Conservation (phyloP, 2,329 filamentous ascomycete genomes). For the Sporothrix dimorphospora region DNA sequence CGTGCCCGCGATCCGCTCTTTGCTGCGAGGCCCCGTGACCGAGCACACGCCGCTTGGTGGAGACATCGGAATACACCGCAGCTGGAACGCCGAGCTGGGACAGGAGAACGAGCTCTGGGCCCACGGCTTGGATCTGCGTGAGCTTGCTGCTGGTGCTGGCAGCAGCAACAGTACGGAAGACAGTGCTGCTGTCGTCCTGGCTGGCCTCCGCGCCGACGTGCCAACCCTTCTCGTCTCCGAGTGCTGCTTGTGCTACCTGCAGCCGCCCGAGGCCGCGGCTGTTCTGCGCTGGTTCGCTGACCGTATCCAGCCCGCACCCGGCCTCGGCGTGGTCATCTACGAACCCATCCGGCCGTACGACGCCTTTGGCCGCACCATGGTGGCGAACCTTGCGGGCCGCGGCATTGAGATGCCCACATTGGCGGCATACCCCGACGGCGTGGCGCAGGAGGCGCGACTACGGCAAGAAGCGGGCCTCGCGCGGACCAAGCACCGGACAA, state of each 20-base stretch:
- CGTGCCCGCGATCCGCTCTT: slow-evolving; percentile 46
- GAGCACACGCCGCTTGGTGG: slow-evolving; percentile 32
- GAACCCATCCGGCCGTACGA: slow-evolving; percentile 86
- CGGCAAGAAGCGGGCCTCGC: slow-evolving; percentile 64
- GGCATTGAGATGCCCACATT: slow-evolving; percentile 85
- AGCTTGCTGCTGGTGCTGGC: slow-evolving; percentile 46
- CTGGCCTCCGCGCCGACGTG: slow-evolving; percentile 56
- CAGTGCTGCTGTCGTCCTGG: slow-evolving; percentile 35
- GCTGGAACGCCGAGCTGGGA: slow-evolving; percentile 49
- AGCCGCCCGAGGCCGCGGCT: slow-evolving; percentile 62
- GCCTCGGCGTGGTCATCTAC: slow-evolving; percentile 71
- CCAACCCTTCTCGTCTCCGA: slow-evolving; percentile 91
- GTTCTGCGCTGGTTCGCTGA: slow-evolving; percentile 68
- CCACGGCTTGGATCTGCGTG: slow-evolving; percentile 72
- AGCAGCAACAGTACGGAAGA: background rate
- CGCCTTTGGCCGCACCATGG: slow-evolving; percentile 89
- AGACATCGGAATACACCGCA: slow-evolving; percentile 25
- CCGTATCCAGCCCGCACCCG: slow-evolving; percentile 42
- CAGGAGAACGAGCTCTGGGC: slow-evolving; percentile 53
- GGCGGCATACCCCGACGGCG: slow-evolving; percentile 67
- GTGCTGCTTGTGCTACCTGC: slow-evolving; percentile 91
- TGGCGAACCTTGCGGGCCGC: slow-evolving; percentile 80
- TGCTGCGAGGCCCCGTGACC: slow-evolving; percentile 44
- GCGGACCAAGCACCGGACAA: slow-evolving; percentile 47
- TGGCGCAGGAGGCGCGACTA: slow-evolving; percentile 70